A percentile compares a stretch with the other conserved stretches of the same genome.
phyloP scores from a whole-genome alignment of 257 asterid species.

The Oldenlandia corymbosa region DNA sequence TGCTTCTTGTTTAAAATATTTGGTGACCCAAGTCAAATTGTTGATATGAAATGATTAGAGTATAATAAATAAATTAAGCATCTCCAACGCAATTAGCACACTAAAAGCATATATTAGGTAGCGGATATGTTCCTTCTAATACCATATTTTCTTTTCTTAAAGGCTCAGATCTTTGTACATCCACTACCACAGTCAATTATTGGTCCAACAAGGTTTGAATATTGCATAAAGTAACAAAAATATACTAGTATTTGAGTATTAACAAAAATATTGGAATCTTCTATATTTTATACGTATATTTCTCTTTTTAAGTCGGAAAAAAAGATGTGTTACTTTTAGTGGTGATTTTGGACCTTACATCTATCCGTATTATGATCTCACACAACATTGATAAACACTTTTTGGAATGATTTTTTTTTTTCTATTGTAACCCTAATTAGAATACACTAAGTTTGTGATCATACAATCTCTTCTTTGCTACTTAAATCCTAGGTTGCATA shows the following conservation, averaged over 20 bases:
- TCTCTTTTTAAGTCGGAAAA: too few relatives aligned
- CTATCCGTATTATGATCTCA: neutral
- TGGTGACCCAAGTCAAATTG: neutral
- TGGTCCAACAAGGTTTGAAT: neutral
- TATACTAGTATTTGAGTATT: neutral
- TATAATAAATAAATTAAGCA: neutral
- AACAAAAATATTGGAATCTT: neutral
- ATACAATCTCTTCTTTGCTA: too few relatives aligned
- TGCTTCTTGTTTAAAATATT: neutral
- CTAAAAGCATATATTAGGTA: slow-evolving; percentile 6
- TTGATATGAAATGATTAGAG: neutral
- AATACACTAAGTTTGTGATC: too few relatives aligned
- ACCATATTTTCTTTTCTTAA: neutral
- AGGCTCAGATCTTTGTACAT: neutral
- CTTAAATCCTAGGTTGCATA: too few relatives aligned
- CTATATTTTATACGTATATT: too few relatives aligned
- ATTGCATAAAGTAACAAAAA: neutral
- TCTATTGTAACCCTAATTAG: too few relatives aligned
- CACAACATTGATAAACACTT: too few relatives aligned
- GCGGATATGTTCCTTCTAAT: slow-evolving; percentile 1
- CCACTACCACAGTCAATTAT: neutral
- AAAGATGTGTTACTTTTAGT: neutral
- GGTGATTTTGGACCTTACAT: neutral
- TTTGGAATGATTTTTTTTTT: too few relatives aligned
- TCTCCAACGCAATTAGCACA: neutral